phyloP scores from a whole-genome alignment of 75 land plant species.

The Cupressus sempervirens region DNA sequence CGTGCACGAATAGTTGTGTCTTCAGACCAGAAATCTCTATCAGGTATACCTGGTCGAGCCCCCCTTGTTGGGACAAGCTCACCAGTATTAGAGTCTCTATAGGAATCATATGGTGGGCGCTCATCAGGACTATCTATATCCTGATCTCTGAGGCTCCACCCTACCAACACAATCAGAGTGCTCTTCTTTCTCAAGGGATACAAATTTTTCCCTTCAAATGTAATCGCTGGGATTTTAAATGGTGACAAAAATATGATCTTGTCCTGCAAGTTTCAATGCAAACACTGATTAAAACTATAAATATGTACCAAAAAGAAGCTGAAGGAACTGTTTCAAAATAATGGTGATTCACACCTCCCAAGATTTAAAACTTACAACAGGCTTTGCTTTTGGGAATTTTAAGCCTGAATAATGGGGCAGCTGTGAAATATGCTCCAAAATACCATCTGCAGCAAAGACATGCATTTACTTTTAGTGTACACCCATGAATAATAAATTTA shows the following conservation, averaged over 20 bases:
- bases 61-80: slow-evolving; percentile 76
- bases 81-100: slow-evolving; percentile 73
- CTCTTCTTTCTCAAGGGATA: slow-evolving; percentile 1
- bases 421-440: background rate
- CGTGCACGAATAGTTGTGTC: slow-evolving; percentile 60
- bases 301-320: background rate
- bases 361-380: background rate
- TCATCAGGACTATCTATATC: slow-evolving; percentile 19
- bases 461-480: background rate
- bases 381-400: background rate
- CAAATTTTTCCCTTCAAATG: background rate
- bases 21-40: slow-evolving; percentile 70
- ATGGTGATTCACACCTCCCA: background rate
- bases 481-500: background rate
- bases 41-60: slow-evolving; percentile 74
- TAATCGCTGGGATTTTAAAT: background rate
- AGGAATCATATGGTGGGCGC: slow-evolving; percentile 56
- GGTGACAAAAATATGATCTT: background rate
- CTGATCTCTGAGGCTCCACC: background rate
- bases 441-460: background rate
- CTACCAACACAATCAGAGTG: background rate
- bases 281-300: background rate
- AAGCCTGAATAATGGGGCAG: background rate
- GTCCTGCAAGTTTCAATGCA: background rate
- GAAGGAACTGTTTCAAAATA: background rate